Percentiles rank a stretch among this genome's conserved stretches.
phyloP scores from a whole-genome alignment of 345 rosid genomes.

The Citrus australasica region DNA sequence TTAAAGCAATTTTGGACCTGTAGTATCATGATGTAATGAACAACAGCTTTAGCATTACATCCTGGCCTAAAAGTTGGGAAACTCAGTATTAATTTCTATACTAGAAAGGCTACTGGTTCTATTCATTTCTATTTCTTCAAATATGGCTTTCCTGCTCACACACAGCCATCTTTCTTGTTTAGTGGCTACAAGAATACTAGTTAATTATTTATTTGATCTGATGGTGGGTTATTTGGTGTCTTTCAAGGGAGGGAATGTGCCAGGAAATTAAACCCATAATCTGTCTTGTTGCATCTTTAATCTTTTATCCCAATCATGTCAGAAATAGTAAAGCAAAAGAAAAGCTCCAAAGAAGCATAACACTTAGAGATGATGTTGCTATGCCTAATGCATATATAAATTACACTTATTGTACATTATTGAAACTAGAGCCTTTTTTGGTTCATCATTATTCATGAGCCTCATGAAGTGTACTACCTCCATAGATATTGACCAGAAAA shows the following conservation, averaged over 20 bases:
- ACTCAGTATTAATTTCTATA: background rate
- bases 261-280: background rate
- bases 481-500: background rate
- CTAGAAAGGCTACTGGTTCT: background rate
- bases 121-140: background rate
- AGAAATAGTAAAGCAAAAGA: conserved; percentile 4
- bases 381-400: background rate
- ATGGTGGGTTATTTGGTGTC: background rate
- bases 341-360: background rate
- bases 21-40: conserved; percentile 3
- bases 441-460: background rate
- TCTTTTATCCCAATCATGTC: background rate
- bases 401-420: background rate
- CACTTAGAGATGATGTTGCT: background rate
- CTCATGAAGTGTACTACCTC: background rate
- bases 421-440: background rate
- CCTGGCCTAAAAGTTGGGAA: background rate
- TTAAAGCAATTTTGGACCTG: conserved; percentile 58
- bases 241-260: background rate
- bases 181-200: background rate
- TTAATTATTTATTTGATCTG: background rate
- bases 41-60: conserved; percentile 6
- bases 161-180: background rate
- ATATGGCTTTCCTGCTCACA: too few species aligned
- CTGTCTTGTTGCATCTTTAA: background rate